Evolutionary conservation across 352 stramenopile species (phyloP), one percentile per base, ranked within the genome.

Genomic region (Phytopythium mirpurense): DNA sequence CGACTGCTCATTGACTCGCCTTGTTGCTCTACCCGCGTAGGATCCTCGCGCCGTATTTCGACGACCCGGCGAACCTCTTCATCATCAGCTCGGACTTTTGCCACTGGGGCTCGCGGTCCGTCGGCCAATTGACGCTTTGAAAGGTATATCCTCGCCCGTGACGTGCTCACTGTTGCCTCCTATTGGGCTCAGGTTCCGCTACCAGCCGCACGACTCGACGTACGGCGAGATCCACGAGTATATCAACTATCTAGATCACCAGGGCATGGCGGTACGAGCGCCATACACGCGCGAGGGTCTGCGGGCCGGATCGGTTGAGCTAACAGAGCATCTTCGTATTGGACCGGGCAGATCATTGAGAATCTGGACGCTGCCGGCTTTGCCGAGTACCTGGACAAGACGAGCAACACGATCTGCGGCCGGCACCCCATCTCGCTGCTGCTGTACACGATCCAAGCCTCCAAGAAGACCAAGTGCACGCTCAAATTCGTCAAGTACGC

Each of bases 11-110:
- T 32, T 10, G 29, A 5, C 29, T 32, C 32, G 7, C 11, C 32
- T 11, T 15, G 48, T 35, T 21, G 23, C 15, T 18, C 36, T 29
- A 46, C 35, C 5, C 16, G 31, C 59, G 61, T 27, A 96, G 79
- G 52, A 84, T 98, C 40, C 65, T 99, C 49, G 80, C 88, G 12
- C 76, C 90, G 8, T 97, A 97, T 65, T 63, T 99, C n/a, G 85
- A 90, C 35, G 77, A 97, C 53, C 67, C 80, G 10, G 68, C 88
- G 47, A 97, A 98, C 60, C 74, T 98, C 29, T 98, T 97, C 53
- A 82, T 98, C 15, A 83, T 99, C 63, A 98, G 91, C 67, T 97
- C 88, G 10, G 96, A 99, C 62, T 99, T 99, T 75, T 98, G 95
- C 58, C 96, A 99, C 66, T 99, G 95, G 91, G 94, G 93, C 19